Evolutionary conservation across 208 protist species (phyloP), one percentile per base, ranked within the genome.

Genomic region (Perkinsela sp.): DNA sequence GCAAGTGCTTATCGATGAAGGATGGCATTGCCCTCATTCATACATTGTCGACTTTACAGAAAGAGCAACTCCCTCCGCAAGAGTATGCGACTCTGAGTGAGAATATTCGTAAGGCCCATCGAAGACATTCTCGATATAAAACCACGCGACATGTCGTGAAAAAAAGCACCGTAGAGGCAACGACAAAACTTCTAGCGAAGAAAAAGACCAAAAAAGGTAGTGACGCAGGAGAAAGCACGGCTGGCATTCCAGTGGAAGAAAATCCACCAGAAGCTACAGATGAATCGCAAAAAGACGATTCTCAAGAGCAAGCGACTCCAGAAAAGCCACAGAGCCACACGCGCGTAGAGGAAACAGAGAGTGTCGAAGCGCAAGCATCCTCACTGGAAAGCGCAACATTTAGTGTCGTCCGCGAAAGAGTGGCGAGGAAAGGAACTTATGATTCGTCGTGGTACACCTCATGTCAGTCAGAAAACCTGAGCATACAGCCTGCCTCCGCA

Each of bases 1-100:
- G 86, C 66, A 78, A 80, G 65, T 92, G 80, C 75, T 88, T 92
- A 67, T 83, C 86, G 30, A 92, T 92, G 86, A 78, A 84, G 0
- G 86, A 92, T 80, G 86, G 83, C 1, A 82, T 78, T 0, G 82
- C 88, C 30, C 75, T 92, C n/a, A 78, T 92, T 77, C 74, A 76
- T 22, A 82, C 87, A 13, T 76, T 92, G 28, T 77, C 81, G 28
- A 80, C 85, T 73, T 68, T 92, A 68, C 86, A 92, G 73, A 73
- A 73, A 16, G 84, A 92, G 72, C 83, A 88, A 70, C 77, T 92
- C 15, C 86, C 84, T 28, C 86, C 86, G 29, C 83, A 92, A 57
- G 83, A 89, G 75, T 81, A 83, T 31, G 70, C 79, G 1, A 71
- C 82, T 1, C 69, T 91, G 28, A 80, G 82, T 2, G 73, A 78